phyloP scores from a whole-genome alignment of 495 filamentous ascomycete genomes.

The Annulohypoxylon moriforme region DNA sequence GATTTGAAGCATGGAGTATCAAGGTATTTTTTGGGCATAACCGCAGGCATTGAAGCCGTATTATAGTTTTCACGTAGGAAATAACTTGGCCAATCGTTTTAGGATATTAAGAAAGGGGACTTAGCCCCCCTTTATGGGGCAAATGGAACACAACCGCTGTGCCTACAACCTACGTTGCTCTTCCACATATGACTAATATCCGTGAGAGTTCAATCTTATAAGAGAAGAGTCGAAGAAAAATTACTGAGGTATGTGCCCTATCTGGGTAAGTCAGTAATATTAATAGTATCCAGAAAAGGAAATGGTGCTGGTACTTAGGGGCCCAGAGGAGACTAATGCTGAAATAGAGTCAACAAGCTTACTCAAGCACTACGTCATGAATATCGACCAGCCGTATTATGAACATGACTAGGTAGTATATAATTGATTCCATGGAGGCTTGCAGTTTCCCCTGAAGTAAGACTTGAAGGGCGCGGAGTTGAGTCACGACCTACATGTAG shows the following conservation, averaged over 20 bases:
- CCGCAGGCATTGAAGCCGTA: slow-evolving; percentile 29
- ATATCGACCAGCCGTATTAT: slow-evolving; percentile 24
- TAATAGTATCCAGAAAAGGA: background rate
- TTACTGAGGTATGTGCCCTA: background rate
- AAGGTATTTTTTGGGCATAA: slow-evolving; percentile 17
- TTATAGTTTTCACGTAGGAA: slow-evolving; percentile 31
- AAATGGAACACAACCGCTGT: slow-evolving; percentile 39
- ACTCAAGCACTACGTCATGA: slow-evolving; percentile 27
- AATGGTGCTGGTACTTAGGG: slow-evolving; percentile 5
- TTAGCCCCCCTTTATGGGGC: slow-evolving; percentile 35
- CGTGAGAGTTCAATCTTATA: slow-evolving; percentile 6
- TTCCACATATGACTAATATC: slow-evolving; percentile 29
- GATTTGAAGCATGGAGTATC: slow-evolving; percentile 24
- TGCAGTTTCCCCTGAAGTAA: slow-evolving; percentile 13
- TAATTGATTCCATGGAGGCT: background rate
- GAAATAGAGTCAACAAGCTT: slow-evolving; percentile 6
- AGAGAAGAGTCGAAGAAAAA: background rate
- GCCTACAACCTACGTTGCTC: slow-evolving; percentile 27
- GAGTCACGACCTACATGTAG: background rate
- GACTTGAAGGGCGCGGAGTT: background rate
- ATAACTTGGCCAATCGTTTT: slow-evolving; percentile 31
- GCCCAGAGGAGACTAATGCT: slow-evolving; percentile 24
- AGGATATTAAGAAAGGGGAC: slow-evolving; percentile 1
- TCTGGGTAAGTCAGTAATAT: slow-evolving; percentile 5
- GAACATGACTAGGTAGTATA: slow-evolving; percentile 17